Evolutionary conservation across 163 green algal species (phyloP).

Genomic region (Prototheca cutis): DNA sequence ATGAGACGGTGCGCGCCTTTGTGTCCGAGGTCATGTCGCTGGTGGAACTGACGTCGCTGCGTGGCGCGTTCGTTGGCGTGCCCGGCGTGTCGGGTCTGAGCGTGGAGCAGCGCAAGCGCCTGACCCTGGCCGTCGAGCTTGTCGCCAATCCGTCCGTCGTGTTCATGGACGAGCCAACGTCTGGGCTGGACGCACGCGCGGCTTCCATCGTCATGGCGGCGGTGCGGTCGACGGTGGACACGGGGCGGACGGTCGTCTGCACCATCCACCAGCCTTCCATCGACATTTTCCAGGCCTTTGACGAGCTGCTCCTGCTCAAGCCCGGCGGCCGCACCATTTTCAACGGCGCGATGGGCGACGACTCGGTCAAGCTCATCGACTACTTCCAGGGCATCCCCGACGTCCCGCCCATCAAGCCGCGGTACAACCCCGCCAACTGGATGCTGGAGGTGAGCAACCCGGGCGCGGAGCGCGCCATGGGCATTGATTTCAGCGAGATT

Average conservation of each 20-base stretch:
- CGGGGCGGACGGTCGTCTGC: conserved; percentile 43
- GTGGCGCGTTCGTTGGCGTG: conserved; percentile 34
- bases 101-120: conserved; percentile 46
- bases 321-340: conserved; percentile 55
- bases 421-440: conserved; percentile 29
- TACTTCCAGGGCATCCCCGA: conserved; percentile 54
- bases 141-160: conserved; percentile 53
- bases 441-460: conserved; percentile 37
- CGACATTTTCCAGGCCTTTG: conserved; percentile 20
- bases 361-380: conserved; percentile 39
- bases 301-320: conserved; percentile 58
- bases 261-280: conserved; percentile 47
- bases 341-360: conserved; percentile 43
- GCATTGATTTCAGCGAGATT: conserved; percentile 13
- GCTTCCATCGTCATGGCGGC: conserved; percentile 75
- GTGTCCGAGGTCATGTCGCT: conserved; percentile 42
- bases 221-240: conserved; percentile 31
- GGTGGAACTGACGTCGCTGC: conserved; percentile 49
- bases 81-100: conserved; percentile 22
- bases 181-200: conserved; percentile 68
- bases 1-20: conserved; percentile 14
- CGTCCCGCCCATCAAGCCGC: conserved; percentile 13
- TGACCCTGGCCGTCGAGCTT: conserved; percentile 63
- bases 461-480: conserved; percentile 1
- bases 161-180: conserved; percentile 43